Evolutionary conservation across 2,329 filamentous ascomycete species (phyloP).

Genomic region (Ophiostoma pallidulum): DNA sequence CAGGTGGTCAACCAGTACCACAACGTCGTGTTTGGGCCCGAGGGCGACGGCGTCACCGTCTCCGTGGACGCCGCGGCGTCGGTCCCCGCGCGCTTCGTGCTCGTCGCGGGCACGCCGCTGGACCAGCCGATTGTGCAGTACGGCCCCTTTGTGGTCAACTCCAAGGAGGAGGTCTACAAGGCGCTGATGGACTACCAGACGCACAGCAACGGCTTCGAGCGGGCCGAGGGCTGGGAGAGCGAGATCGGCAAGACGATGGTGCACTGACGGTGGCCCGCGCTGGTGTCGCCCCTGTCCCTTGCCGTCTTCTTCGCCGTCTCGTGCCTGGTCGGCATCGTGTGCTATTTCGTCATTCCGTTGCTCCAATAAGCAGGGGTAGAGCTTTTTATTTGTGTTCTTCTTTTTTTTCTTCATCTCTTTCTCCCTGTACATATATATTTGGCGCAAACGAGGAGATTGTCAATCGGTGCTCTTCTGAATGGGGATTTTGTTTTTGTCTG

Average conservation of each 20-base stretch:
- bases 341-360: not conserved
- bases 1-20: slow-evolving; percentile 58
- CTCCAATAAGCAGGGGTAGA: too few species aligned
- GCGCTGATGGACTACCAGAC: slow-evolving; percentile 68
- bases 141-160: slow-evolving; percentile 72
- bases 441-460: too few species aligned
- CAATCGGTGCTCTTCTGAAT: too few species aligned
- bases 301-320: not conserved
- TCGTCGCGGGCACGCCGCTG: slow-evolving; percentile 70
- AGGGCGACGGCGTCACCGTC: slow-evolving; percentile 66
- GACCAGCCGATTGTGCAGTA: slow-evolving; percentile 78
- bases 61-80: slow-evolving; percentile 58
- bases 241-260: slow-evolving; percentile 76
- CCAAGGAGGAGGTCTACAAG: slow-evolving; percentile 63
- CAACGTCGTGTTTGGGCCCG: slow-evolving; percentile 78
- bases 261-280: slow-evolving; percentile 19
- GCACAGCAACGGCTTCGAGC: slow-evolving; percentile 68
- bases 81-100: slow-evolving; percentile 49
- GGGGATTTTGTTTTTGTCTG: too few species aligned
- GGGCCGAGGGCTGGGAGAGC: slow-evolving; percentile 68
- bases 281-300: not conserved
- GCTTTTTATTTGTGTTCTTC: too few species aligned
- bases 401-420: too few species aligned
- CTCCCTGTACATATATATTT: too few species aligned
- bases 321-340: not conserved